A percentile compares a stretch with the other conserved stretches of the same genome.
Conservation (phyloP, 306 rosid genomes). For the Ammopiptanthus mongolicus region DNA sequence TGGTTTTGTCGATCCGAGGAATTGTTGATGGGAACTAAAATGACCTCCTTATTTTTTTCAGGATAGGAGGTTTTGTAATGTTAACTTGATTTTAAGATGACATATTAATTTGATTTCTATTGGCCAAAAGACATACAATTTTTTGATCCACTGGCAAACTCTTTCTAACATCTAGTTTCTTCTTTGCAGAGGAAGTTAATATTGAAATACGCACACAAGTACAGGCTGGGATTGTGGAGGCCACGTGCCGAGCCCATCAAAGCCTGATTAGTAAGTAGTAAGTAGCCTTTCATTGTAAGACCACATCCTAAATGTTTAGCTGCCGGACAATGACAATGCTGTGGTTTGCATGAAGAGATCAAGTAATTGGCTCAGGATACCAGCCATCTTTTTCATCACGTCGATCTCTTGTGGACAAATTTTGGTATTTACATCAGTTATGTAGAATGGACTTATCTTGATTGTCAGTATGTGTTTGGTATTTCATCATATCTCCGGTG, state of each 20-base stretch:
- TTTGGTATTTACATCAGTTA: constrained; percentile 13
- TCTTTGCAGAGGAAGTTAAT: constrained; percentile 79
- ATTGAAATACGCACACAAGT: constrained; percentile 72
- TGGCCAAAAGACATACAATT: neutral
- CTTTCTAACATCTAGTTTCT: constrained; percentile 27
- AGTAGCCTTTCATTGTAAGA: neutral
- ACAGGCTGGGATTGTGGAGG: constrained; percentile 85
- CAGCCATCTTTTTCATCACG: neutral
- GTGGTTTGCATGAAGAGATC: constrained; percentile 7
- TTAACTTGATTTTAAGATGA: neutral
- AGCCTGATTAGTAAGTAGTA: constrained; percentile 29
- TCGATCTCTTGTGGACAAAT: constrained; percentile 12
- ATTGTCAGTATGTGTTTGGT: constrained; percentile 7
- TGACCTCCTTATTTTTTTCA: neutral
- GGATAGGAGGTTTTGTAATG: neutral
- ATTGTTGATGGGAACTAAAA: neutral
- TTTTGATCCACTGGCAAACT: neutral
- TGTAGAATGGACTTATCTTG: neutral
- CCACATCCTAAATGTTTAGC: constrained; percentile 3
- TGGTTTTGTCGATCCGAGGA: neutral
- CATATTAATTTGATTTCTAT: neutral
- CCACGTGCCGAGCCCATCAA: constrained; percentile 55
- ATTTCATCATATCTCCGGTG: neutral
- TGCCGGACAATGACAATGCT: neutral
- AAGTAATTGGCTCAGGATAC: neutral